Evolutionary conservation across 1,284 basidiomycete genomes (phyloP), one percentile per base, ranked within the genome.

Genomic region (Ustilago curta): DNA sequence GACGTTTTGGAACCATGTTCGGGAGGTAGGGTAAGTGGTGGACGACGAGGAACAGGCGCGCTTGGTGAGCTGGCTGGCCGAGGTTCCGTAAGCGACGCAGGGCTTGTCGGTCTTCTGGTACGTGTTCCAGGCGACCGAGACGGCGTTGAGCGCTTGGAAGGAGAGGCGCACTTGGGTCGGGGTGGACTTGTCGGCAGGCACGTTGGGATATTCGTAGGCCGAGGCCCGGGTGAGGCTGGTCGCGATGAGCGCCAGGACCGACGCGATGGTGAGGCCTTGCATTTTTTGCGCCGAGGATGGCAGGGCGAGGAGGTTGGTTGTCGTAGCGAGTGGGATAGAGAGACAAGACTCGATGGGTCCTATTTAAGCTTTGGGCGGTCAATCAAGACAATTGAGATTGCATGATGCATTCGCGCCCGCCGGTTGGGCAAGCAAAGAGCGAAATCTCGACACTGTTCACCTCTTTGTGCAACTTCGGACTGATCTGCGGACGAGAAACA

Each of bases 41-140:
- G 78, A 78, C 31, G 51, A 21, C 27, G 54, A 49, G 0, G 73
- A 78, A 55, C 76, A 76, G 7, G 64, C 61, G 8, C 40, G 37
- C 32, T 40, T 25, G 35, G 21, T 43, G 23, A 79, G 56, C 11
- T 54, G 27, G 23, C 40, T 21, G 2, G 60, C 39, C 2, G 62
- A 61, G 18, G 53, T 56, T 19, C 77, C 77, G 52, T 77, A 79
- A 3, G 59, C 40, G 4, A 79, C 75, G 35, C 75, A 77, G 0
- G 71, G 59, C 39, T 71, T 58, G 40, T 21, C 2, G 16, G 72
- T 37, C 52, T 72, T 47, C 25, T 71, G 32, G 55, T 69, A 79
- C 12, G 77, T 79, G 59, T 79, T 79, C 77, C 77, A 79, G 16
- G 64, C 75, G 32, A 79, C 68, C 5, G 77, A 69, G 37, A 79